Evolutionary conservation across 805 yeast species (phyloP).

Genomic region (Yarrowia hollandica): DNA sequence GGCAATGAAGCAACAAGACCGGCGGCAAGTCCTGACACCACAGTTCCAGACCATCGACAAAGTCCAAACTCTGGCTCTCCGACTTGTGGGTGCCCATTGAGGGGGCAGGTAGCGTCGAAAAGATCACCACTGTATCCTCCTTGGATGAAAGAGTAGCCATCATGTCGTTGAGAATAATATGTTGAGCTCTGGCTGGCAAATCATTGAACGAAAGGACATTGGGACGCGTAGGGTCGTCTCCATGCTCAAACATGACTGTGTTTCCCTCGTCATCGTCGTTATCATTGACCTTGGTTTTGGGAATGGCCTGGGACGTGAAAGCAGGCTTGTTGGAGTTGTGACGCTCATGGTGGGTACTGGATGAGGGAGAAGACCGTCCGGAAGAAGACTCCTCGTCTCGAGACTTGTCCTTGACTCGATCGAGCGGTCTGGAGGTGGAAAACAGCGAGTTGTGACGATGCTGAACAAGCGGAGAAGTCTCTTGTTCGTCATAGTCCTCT

Average conservation of each 20-base stretch:
- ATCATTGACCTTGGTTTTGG: constrained; percentile 39
- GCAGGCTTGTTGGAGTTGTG: constrained; percentile 37
- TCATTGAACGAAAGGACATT: constrained; percentile 63
- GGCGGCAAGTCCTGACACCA: constrained; percentile 89
- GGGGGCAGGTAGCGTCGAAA: constrained; percentile 91
- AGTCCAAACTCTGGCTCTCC: constrained; percentile 68
- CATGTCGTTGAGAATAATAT: constrained; percentile 79
- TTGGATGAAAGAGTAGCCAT: constrained; percentile 62
- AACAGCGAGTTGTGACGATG: constrained; percentile 30
- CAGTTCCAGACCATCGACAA: constrained; percentile 69
- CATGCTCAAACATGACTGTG: constrained; percentile 37
- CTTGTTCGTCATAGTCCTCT: constrained; percentile 36
- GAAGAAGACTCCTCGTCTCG: constrained; percentile 15
- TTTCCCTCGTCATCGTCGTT: constrained; percentile 38
- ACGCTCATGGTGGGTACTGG: background rate
- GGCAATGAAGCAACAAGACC: constrained; percentile 76
- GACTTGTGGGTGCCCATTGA: constrained; percentile 74
- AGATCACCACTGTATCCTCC: constrained; percentile 65
- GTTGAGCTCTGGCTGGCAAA: constrained; percentile 90
- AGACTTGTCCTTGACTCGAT: constrained; percentile 8
- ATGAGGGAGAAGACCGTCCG: constrained; percentile 1
- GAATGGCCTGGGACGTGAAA: constrained; percentile 40
- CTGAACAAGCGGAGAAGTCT: constrained; percentile 35
- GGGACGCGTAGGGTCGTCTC: constrained; percentile 21
- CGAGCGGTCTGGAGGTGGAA: constrained; percentile 15